Base-by-base conservation (phyloP, 805 yeast genomes). In the Vanderwaltozyma verrucispora region DNA sequence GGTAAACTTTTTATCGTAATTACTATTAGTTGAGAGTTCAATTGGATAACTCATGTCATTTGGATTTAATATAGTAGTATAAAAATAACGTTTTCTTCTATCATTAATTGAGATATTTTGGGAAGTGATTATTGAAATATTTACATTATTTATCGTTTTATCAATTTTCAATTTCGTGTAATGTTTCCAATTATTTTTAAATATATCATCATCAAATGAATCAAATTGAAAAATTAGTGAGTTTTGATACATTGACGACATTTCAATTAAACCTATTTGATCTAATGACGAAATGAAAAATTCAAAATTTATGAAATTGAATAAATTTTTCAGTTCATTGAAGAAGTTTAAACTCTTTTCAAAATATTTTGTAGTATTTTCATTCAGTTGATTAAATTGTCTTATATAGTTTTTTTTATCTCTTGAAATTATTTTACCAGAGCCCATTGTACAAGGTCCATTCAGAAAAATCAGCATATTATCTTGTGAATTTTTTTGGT, bases 401-500 rank as follows among this genome's bases (percentile, higher is more conserved):
- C 55, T 40, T n/a, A 50, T 46, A 14, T 39, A 40, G 13, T 33
- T 25, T 18, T 44, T 46, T 20, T 23, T 28, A 24, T 43, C 42
- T 19, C 42, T 36, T 5, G 51, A 43, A 5, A 46, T 24, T 2
- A 51, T 45, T 35, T 48, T 51, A 2, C 53, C 55, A 3, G 49
- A 43, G 5, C 50, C 52, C 14, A 34, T 39, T n/a, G 55, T 51
- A 32, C 53, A 46, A 12, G 55, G 51, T 1, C 55, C 55, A 3
- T 28, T 32, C 12, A 50, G 18, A 31, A 50, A 49, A 6, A 44
- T 35, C 3, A 47, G 21, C 7, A 45, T 41, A 27, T 43, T 32
- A 16, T 20, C 23, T 12, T n/a, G 10, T 7, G 14, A 12, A 17
- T 16, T 28, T n/a, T 6, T 24, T 8, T 10, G 12, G 11, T 20